Percentiles rank a stretch among this genome's conserved stretches.
Evolutionary conservation across 257 asterid genomes (phyloP).

Genomic region (Solanum pinnatisectum): DNA sequence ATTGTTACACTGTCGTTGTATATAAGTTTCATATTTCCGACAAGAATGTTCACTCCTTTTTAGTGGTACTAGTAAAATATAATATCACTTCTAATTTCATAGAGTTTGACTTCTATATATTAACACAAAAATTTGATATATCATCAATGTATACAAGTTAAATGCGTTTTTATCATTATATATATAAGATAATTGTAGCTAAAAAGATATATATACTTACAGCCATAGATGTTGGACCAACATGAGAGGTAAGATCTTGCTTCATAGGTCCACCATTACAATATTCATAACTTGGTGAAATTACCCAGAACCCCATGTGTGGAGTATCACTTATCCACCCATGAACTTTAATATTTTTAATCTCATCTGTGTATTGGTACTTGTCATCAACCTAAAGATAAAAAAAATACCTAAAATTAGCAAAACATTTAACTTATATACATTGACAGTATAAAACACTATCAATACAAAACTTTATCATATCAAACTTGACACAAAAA

Average conservation of each 20-base stretch:
- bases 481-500: background rate
- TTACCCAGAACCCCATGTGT: slow-evolving; percentile 52
- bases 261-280: slow-evolving; percentile 54
- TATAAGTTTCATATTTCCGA: background rate
- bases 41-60: too few relatives aligned
- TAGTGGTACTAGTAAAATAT: background rate
- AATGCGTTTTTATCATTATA: background rate
- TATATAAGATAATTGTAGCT: too few relatives aligned
- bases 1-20: background rate
- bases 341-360: slow-evolving; percentile 45
- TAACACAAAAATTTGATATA: background rate
- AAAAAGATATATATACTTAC: slow-evolving; percentile 9
- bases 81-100: background rate
- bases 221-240: slow-evolving; percentile 43
- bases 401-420: background rate
- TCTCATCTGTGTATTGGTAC: slow-evolving; percentile 51
- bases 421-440: background rate
- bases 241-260: slow-evolving; percentile 58
- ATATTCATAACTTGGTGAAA: slow-evolving; percentile 59
- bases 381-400: slow-evolving; percentile 53
- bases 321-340: slow-evolving; percentile 52
- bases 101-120: background rate
- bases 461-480: too few relatives aligned
- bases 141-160: background rate
- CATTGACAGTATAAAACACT: background rate